Base-by-base conservation (phyloP, 805 yeast species). In the Schwanniomyces vanrijiae region DNA sequence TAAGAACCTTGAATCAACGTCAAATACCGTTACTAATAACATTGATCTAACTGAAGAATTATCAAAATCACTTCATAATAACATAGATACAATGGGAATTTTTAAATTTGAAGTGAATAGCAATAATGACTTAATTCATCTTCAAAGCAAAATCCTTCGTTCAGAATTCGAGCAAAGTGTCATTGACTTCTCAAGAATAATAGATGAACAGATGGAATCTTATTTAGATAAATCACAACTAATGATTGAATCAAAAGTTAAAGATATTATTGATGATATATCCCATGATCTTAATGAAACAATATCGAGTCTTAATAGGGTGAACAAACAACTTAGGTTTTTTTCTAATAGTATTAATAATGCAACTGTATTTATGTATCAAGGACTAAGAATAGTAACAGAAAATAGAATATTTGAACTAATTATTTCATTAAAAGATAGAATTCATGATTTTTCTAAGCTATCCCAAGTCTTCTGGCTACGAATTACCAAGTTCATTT, bases 221-320 rank as follows among this genome's bases (percentile, higher is more conserved):
- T 45, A 45, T 26, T n/a, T 48, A 4, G 31, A 25, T 21, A 22
- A 24, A n/a, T 37, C 48, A 6, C 42, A 18, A 10, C 40, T 31
- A 7, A 42, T 41, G 7, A 40, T 52, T 14, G 54, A 50, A 29
- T 8, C 14, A 5, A 33, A 44, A 20, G 40, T 54, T 14, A 37
- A 37, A 2, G 25, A 28, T 2, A 43, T 44, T 16, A 29, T 56
- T 18, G 46, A 46, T 28, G 24, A 22, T 2, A 40, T 56, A 8
- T 55, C 53, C 22, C 13, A n/a, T 6, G 50, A 46, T 33, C 41
- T 48, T 4, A 28, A 42, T 13, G 43, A 42, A 4, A 47, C 55
- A 16, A 35, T 42, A 6, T 14, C 25, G 18, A 50, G 39, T 21
- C 37, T 56, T 24, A 50, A 48, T 11, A 38, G 42, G 8, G 42